phyloP scores from a whole-genome alignment of 1,139 yeast genomes.

The Barnettozyma hawaiiensis region DNA sequence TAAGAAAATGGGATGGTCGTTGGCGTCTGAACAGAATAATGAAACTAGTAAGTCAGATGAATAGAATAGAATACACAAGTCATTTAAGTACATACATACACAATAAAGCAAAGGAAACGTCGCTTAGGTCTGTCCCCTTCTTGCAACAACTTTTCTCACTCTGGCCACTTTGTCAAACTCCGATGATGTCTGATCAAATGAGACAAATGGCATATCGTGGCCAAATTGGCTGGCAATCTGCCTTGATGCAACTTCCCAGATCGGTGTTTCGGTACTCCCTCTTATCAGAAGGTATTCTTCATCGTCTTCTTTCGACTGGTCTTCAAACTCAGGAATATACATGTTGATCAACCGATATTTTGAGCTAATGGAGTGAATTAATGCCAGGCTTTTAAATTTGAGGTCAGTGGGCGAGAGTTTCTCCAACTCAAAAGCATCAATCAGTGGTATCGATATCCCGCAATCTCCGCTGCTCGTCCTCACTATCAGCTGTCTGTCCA shows the following conservation, averaged over 20 bases:
- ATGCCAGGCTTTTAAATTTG: constrained; percentile 39
- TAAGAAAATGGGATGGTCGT: constrained; percentile 53
- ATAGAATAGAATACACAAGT: not conserved
- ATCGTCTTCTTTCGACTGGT: constrained; percentile 7
- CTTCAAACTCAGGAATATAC: constrained; percentile 43
- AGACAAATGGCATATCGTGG: constrained; percentile 43
- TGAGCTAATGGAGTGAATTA: constrained; percentile 60
- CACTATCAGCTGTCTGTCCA: constrained; percentile 13
- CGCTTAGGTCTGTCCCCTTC: constrained; percentile 48
- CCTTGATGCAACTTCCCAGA: constrained; percentile 35
- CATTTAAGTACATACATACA: no score
- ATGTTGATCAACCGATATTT: constrained; percentile 41
- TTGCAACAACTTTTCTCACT: constrained; percentile 55
- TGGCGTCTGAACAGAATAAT: constrained; percentile 18
- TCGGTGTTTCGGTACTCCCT: constrained; percentile 61
- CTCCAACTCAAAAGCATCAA: constrained; percentile 15
- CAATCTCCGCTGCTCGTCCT: no score
- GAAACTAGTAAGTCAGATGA: constrained; percentile 13
- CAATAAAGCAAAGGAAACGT: no score
- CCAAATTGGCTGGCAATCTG: constrained; percentile 20
- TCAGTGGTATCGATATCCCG: constrained; percentile 6
- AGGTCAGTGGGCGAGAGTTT: constrained; percentile 7
- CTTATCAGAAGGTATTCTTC: constrained; percentile 46
- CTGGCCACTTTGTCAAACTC: constrained; percentile 57
- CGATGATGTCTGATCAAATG: constrained; percentile 36